These are phyloP conservation scores for Grammothele lineata DNA, from an alignment of 768 basidiomycete species.

Conservation along the genomic window DNA sequence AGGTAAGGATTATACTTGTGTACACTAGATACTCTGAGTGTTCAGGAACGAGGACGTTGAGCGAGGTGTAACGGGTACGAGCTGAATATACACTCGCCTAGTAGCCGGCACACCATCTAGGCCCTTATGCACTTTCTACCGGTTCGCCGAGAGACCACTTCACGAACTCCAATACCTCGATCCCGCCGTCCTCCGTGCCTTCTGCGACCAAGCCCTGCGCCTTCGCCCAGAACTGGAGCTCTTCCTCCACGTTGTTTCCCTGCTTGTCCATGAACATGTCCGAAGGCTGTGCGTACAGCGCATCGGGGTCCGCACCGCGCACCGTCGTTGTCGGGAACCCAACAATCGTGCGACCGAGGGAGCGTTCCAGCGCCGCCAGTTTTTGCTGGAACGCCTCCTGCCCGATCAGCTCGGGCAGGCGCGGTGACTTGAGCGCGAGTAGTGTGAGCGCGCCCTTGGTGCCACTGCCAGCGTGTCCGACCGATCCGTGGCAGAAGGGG, in stretches of 20 bases:
- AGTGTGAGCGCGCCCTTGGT: constrained; percentile 57
- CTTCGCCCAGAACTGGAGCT: constrained; percentile 52
- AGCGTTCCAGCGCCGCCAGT: constrained; percentile 60
- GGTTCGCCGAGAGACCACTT: constrained; percentile 62
- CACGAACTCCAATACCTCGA: constrained; percentile 48
- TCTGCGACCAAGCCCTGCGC: constrained; percentile 40
- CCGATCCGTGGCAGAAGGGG: constrained; percentile 61
- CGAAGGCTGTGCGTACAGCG: constrained; percentile 70
- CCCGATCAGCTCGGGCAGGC: constrained; percentile 39
- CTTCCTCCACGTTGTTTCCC: constrained; percentile 29
- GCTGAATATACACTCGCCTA: not conserved
- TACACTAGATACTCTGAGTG: too few species aligned
- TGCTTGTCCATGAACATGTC: constrained; percentile 64
- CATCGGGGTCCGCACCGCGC: constrained; percentile 39
- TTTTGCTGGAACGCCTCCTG: constrained; percentile 51
- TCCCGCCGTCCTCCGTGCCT: constrained; percentile 30
- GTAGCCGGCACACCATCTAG: not conserved
- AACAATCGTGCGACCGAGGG: constrained; percentile 79
- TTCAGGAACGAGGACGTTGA: too few species aligned
- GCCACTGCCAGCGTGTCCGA: constrained; percentile 37
- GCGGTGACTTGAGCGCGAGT: constrained; percentile 46
- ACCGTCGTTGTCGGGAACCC: constrained; percentile 72
- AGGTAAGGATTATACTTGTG: too few species aligned
- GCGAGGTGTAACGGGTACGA: too few species aligned
- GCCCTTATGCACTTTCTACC: constrained; percentile 1